Base-by-base conservation (phyloP, 768 basidiomycete genomes). In the Podaxis pistillaris region DNA sequence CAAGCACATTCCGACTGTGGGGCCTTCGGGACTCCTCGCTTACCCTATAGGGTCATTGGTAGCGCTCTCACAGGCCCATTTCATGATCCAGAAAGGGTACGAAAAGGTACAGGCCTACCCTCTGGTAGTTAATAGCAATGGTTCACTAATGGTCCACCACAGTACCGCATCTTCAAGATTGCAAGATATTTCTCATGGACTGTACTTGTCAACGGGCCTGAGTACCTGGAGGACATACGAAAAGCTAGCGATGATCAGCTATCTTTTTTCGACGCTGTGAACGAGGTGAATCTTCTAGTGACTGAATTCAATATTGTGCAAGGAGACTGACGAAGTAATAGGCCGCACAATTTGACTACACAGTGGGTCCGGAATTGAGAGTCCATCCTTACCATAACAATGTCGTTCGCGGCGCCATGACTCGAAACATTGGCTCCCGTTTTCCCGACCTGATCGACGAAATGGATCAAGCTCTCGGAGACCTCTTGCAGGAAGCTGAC, bases 181-280 rank as follows among this genome's bases (percentile, higher is more conserved):
- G 57, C 67, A 6, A 64, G 63, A 38, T 58, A 67, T 13, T 51
- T 58, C 40, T 19, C 24, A 13, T 67, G 65, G 67, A 44, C 67
- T 4, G 54, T 69, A 17, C 70, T 86, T 8, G 68, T 81, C 40
- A 74, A 75, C 19, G 78, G 82, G 0, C 70, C 74, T 0, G 64
- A 77, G 28, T 72, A 79, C 47, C 69, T 85, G 8, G 80, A 85
- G 6, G 85, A 86, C 47, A 65, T 86, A 17, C 78, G 82, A 30
- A 73, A 68, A 56, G 75, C 76, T 0, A 60, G 63, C 0, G 75
- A 75, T 3, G 70, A 75, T 1, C 62, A 74, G 9, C 65, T 79
- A 4, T 75, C 71, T 3, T 70, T 73, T 15, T 56, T 52, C 0
- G 71, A 72, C 11, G 71, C 73, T 22, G 59, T 69, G 30, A 64